phyloP scores from a whole-genome alignment of 192 early-diverging fungal genomes.

The Helicostylum pulchrum region DNA sequence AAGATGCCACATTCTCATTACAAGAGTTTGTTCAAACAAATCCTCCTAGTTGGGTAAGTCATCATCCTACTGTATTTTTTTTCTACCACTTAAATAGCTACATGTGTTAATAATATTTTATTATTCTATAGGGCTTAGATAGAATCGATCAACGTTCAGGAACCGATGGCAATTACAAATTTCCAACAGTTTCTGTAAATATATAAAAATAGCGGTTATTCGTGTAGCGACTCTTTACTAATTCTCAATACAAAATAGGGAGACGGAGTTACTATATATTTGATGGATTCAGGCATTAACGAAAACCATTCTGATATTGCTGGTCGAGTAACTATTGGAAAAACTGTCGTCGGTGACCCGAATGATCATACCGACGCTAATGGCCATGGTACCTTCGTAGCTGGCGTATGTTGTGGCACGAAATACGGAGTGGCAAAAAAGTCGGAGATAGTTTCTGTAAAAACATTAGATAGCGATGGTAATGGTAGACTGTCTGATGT shows the following conservation, averaged over 20 bases:
- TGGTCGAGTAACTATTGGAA: slow-evolving; percentile 47
- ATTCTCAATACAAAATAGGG: slow-evolving; percentile 40
- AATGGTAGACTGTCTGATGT: slow-evolving; percentile 47
- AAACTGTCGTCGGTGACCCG: slow-evolving; percentile 37
- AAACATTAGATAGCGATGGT: slow-evolving; percentile 48
- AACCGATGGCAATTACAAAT: slow-evolving; percentile 26
- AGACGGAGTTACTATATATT: slow-evolving; percentile 83
- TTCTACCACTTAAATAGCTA: not conserved
- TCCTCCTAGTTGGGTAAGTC: slow-evolving; percentile 31
- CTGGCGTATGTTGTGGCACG: slow-evolving; percentile 49
- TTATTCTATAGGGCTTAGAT: slow-evolving; percentile 23
- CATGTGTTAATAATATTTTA: not conserved
- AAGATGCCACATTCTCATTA: slow-evolving; percentile 24
- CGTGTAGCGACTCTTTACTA: not conserved
- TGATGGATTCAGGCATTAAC: slow-evolving; percentile 80
- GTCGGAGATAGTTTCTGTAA: slow-evolving; percentile 51
- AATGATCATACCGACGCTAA: slow-evolving; percentile 38
- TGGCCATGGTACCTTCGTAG: slow-evolving; percentile 64
- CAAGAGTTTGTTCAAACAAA: slow-evolving; percentile 34
- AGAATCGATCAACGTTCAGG: slow-evolving; percentile 36
- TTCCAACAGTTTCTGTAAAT: slow-evolving; percentile 21
- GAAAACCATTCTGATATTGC: slow-evolving; percentile 46
- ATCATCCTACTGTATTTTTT: not conserved
- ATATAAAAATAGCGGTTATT: not conserved
- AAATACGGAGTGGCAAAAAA: slow-evolving; percentile 60